phyloP scores from a whole-genome alignment of 2,329 filamentous ascomycete genomes.

The Aspergillus novofumigatus region DNA sequence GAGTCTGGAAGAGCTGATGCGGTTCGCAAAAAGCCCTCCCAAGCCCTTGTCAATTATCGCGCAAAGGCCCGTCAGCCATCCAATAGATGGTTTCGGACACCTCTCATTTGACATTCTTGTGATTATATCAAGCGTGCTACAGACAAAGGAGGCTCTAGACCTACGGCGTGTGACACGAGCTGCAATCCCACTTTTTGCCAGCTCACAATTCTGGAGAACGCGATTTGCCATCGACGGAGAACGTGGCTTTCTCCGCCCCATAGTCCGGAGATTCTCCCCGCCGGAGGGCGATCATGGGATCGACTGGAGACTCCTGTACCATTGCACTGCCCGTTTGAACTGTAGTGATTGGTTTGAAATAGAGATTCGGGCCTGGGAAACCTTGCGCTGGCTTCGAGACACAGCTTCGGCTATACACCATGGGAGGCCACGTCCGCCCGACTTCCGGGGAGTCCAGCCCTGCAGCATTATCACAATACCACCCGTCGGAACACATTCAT shows the following conservation, averaged over 20 bases:
- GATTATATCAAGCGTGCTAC: constrained; percentile 2
- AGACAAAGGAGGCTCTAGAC: constrained; percentile 1
- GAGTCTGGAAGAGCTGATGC: constrained; percentile 1
- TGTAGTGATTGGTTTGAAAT: constrained; percentile 1
- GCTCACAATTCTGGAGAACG: constrained; percentile 9
- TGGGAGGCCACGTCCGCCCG: background rate
- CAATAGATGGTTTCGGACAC: background rate
- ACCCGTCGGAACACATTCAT: background rate
- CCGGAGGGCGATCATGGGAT: background rate
- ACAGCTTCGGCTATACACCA: background rate
- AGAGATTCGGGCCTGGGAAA: constrained; percentile 2
- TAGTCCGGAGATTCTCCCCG: background rate
- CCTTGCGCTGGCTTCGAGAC: constrained; percentile 9
- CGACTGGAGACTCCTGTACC: constrained; percentile 10
- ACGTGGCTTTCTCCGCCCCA: constrained; percentile 4
- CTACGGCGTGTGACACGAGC: constrained; percentile 7
- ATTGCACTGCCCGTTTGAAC: constrained; percentile 2
- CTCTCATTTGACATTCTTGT: constrained; percentile 8
- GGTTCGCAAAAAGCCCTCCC: background rate
- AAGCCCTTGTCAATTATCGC: background rate
- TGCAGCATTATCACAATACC: constrained; percentile 11
- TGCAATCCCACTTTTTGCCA: constrained; percentile 4
- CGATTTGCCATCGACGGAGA: constrained; percentile 6
- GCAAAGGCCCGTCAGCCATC: background rate
- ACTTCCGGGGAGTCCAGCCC: constrained; percentile 5